phyloP scores from a whole-genome alignment of 176 grass and related monocot genomes.

The maize (Zea mays) region DNA sequence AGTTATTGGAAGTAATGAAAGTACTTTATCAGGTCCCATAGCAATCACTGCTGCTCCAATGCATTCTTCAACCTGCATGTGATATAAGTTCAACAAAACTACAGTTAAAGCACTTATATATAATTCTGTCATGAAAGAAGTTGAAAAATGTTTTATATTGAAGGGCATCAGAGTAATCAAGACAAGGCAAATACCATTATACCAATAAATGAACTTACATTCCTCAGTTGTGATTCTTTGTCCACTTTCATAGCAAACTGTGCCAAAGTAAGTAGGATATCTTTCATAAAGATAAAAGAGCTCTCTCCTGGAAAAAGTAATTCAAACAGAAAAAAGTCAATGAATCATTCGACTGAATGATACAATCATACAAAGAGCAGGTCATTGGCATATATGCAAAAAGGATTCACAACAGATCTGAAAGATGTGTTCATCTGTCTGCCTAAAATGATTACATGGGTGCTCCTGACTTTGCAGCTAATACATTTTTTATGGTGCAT shows the following conservation, averaged over 20 bases:
- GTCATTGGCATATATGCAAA: background rate
- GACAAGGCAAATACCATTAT: background rate
- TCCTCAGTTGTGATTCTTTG: slow-evolving; percentile 44
- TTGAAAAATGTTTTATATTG: background rate
- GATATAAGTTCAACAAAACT: slow-evolving; percentile 35
- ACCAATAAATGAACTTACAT: slow-evolving; percentile 58
- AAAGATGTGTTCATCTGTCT: background rate
- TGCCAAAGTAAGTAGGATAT: slow-evolving; percentile 72
- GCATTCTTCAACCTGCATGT: slow-evolving; percentile 76
- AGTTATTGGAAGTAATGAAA: slow-evolving; percentile 68
- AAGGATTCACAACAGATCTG: slow-evolving; percentile 10
- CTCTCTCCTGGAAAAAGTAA: slow-evolving; percentile 50
- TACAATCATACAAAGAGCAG: slow-evolving; percentile 12
- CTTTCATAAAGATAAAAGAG: slow-evolving; percentile 81
- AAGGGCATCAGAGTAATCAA: slow-evolving; percentile 11
- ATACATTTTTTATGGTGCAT: slow-evolving; percentile 10
- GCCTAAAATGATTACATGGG: slow-evolving; percentile 9
- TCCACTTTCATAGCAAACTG: slow-evolving; percentile 42
- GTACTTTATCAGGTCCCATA: slow-evolving; percentile 78
- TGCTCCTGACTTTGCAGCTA: slow-evolving; percentile 9
- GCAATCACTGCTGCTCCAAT: slow-evolving; percentile 78
- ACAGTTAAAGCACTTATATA: slow-evolving; percentile 2
- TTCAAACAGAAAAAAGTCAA: slow-evolving; percentile 12
- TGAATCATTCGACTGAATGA: background rate
- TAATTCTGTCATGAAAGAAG: slow-evolving; percentile 18